Conservation (phyloP, 352 stramenopile genomes). For the Globisporangium spinosum region DNA sequence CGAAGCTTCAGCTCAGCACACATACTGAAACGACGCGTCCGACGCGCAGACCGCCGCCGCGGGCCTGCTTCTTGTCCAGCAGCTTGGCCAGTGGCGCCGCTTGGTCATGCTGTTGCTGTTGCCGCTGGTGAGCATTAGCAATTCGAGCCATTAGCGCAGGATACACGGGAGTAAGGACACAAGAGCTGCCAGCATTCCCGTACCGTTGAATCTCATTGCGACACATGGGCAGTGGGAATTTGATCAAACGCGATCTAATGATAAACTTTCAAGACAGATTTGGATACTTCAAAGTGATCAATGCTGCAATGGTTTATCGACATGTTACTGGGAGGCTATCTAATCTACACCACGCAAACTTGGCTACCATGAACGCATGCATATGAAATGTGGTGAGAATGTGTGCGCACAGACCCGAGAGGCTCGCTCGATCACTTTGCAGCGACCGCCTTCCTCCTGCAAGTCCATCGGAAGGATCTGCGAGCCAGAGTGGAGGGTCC, state of each 20-base stretch:
- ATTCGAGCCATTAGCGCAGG: background rate
- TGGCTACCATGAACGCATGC: background rate
- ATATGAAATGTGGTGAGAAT: conserved; percentile 7
- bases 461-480: conserved; percentile 28
- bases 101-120: background rate
- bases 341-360: background rate
- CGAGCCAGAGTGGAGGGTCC: conserved; percentile 16
- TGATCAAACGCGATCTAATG: no score
- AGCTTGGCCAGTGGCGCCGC: background rate
- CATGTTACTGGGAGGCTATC: background rate
- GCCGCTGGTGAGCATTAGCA: background rate
- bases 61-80: conserved; percentile 14
- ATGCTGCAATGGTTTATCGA: no score
- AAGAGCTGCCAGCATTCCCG: no score
- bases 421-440: conserved; percentile 59
- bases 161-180: background rate
- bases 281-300: no score
- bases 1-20: background rate
- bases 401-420: conserved; percentile 30
- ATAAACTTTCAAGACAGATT: no score
- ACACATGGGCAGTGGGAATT: no score
- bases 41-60: conserved; percentile 42
- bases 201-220: no score
- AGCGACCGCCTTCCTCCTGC: conserved; percentile 44
- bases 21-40: conserved; percentile 51